Evolutionary conservation across 208 protist genomes (phyloP), one percentile per base, ranked within the genome.

Genomic region (Trypanosomatidae sp.): DNA sequence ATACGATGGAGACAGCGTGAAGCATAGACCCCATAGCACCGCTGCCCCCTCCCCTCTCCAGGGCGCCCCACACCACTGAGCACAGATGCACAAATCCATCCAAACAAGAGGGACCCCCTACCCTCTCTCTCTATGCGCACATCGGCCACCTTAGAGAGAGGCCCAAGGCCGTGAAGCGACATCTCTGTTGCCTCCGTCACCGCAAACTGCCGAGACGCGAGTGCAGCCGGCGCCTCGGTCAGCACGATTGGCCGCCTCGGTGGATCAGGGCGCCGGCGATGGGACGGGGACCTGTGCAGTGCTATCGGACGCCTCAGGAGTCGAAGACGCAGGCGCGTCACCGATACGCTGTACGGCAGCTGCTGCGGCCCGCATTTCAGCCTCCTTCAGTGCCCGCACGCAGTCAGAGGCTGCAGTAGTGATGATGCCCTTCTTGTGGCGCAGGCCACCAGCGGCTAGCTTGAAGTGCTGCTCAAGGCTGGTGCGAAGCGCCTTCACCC

Each of bases 341-440:
- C 39, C 17, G 71, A 50, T 6, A 28, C 15, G 1, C 49, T 66
- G 66, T 9, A 50, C 22, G 9, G 73, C 64, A 12, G 64, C 43
- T 46, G 66, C 67, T 25, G 69, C 43, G 0, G 79, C 82, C 12
- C 80, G 79, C 25, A 60, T 53, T 83, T 94, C 91, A 39, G 84
- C 89, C 30, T 80, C 82, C 44, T 87, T 69, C 28, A 96, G 79
- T 44, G 87, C 88, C 13, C 72, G 62, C n/a, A 93, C 77, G 66
- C 87, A 93, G 53, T 92, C 86, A 2, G 83, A 84, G 56, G 89
- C 91, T 19, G 91, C 81, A 50, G 82, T 73, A 52, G 85, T 84
- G 47, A 96, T 93, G 66, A 83, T 52, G 25, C 84, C 78, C 76
- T 92, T 92, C 52, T 70, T 71, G 28, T 65, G n/a, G 55, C 88